phyloP scores from a whole-genome alignment of 1,284 basidiomycete species.

The Puccinia horiana region DNA sequence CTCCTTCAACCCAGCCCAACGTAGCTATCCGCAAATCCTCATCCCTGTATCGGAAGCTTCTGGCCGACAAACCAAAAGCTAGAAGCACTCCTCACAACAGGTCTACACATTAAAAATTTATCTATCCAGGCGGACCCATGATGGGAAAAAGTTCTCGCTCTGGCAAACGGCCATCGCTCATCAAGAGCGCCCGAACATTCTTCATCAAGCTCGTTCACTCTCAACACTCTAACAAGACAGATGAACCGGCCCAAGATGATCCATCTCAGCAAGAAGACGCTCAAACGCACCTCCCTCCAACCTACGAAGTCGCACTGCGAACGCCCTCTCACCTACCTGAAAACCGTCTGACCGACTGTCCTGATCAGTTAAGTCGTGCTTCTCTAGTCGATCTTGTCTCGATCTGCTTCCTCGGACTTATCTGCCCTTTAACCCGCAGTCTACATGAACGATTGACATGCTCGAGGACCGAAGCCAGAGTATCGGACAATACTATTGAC shows the following conservation, averaged over 20 bases:
- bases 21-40: background rate
- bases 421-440: background rate
- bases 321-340: background rate
- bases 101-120: no score
- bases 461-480: background rate
- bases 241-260: background rate
- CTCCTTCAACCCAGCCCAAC: background rate
- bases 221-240: background rate
- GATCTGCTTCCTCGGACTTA: background rate
- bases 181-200: background rate
- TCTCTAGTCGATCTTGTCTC: background rate
- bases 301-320: slow-evolving; percentile 6
- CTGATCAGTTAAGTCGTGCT: background rate
- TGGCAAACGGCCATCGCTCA: background rate
- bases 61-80: background rate
- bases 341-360: background rate
- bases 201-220: background rate
- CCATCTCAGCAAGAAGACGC: background rate
- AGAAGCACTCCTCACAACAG: no score
- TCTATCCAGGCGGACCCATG: no score
- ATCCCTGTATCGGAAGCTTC: background rate
- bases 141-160: no score
- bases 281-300: background rate
- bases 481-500: background rate
- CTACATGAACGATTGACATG: background rate